phyloP scores from a whole-genome alignment of 129 eudicot genomes.

The Tagetes erecta region DNA sequence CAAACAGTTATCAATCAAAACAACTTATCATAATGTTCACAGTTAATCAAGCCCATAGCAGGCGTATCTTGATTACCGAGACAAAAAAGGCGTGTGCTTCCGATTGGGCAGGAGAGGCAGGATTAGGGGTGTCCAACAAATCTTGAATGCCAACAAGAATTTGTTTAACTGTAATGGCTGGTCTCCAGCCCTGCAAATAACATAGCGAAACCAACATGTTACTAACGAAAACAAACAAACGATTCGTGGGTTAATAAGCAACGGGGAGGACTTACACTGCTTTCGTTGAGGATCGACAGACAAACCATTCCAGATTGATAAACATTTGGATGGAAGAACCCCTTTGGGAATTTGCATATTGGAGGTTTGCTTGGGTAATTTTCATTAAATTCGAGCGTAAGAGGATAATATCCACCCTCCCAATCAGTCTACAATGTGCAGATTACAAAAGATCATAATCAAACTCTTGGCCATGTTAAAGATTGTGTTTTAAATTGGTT shows the following conservation, averaged over 20 bases:
- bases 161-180: slow-evolving; percentile 70
- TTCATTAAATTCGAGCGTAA: slow-evolving; percentile 68
- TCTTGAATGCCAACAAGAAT: slow-evolving; percentile 71
- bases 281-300: slow-evolving; percentile 59
- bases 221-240: not conserved
- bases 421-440: slow-evolving; percentile 76
- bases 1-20: slow-evolving; percentile 5
- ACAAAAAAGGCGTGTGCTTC: slow-evolving; percentile 57
- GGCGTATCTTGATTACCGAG: slow-evolving; percentile 32
- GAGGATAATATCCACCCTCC: slow-evolving; percentile 83
- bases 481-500: not conserved
- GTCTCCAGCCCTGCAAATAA: slow-evolving; percentile 63
- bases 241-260: not conserved
- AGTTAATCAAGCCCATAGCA: not conserved
- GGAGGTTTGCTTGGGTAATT: slow-evolving; percentile 83
- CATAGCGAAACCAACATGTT: not conserved
- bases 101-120: slow-evolving; percentile 63
- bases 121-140: slow-evolving; percentile 63
- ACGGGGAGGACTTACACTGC: slow-evolving; percentile 43
- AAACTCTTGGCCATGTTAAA: not conserved
- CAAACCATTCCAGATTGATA: slow-evolving; percentile 69
- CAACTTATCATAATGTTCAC: not conserved
- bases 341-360: slow-evolving; percentile 57
- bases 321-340: slow-evolving; percentile 70
- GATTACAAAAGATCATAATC: not conserved